These are phyloP conservation scores for Cercophora scortea DNA, from an alignment of 495 filamentous ascomycete genomes.

Conservation along the genomic window DNA sequence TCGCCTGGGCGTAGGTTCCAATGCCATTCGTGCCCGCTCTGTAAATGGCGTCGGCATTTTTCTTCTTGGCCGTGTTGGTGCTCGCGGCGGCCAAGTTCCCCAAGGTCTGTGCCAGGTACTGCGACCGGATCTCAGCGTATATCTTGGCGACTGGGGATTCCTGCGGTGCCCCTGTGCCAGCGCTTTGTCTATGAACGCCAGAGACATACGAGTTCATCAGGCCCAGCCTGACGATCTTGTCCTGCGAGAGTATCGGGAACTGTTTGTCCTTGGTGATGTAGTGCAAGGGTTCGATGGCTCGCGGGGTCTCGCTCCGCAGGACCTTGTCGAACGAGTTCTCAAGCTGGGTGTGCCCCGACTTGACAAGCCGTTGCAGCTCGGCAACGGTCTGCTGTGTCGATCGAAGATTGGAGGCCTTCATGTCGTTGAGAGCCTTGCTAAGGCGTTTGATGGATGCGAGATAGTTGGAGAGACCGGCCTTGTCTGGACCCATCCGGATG, in stretches of 20 bases:
- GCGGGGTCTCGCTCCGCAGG: constrained; percentile 58
- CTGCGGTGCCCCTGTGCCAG: constrained; percentile 40
- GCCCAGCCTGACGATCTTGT: constrained; percentile 40
- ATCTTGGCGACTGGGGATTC: constrained; percentile 60
- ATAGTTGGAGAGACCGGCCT: constrained; percentile 75
- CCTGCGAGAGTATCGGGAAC: constrained; percentile 39
- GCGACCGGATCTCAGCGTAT: constrained; percentile 77
- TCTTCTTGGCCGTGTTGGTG: constrained; percentile 78
- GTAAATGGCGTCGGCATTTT: constrained; percentile 72
- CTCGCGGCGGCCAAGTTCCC: constrained; percentile 83
- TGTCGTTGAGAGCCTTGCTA: constrained; percentile 68
- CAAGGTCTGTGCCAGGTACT: constrained; percentile 71
- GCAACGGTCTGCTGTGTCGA: constrained; percentile 84
- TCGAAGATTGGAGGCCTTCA: constrained; percentile 78
- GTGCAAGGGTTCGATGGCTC: constrained; percentile 78
- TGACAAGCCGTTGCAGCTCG: constrained; percentile 70
- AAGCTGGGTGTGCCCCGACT: constrained; percentile 67
- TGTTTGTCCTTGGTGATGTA: constrained; percentile 80
- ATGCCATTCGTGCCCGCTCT: constrained; percentile 89
- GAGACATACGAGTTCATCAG: constrained; percentile 44
- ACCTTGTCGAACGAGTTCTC: constrained; percentile 74
- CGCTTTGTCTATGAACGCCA: constrained; percentile 19
- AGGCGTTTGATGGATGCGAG: constrained; percentile 82
- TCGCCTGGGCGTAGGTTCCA: constrained; percentile 74
- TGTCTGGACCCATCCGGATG: constrained; percentile 75